Evolutionary conservation across 352 stramenopile species (phyloP).

Genomic region (Phytophthora macrochlamydospora): DNA sequence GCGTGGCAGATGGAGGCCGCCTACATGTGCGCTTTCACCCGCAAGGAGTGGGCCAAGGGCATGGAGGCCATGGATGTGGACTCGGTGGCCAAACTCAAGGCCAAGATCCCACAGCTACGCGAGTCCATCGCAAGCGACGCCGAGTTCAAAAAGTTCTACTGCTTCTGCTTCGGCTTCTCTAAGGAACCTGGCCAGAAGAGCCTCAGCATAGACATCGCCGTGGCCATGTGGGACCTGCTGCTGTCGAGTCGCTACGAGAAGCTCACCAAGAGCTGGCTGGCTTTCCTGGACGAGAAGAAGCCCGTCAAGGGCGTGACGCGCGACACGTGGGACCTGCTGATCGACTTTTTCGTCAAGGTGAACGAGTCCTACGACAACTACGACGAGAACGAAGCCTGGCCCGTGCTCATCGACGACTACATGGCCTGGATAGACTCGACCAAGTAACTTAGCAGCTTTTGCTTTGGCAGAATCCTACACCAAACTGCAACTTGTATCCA

Average conservation of each 20-base stretch:
- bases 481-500: not conserved
- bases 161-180: conserved; percentile 88
- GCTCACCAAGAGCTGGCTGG: conserved; percentile 71
- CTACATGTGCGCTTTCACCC: conserved; percentile 87
- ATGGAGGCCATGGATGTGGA: conserved; percentile 84
- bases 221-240: conserved; percentile 88
- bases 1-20: conserved; percentile 88
- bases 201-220: conserved; percentile 83
- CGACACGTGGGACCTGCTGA: conserved; percentile 87
- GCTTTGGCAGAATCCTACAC: not conserved
- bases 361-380: conserved; percentile 81
- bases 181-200: conserved; percentile 91
- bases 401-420: conserved; percentile 90
- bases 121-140: conserved; percentile 55
- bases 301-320: conserved; percentile 82
- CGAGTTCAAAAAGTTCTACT: conserved; percentile 86
- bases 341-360: conserved; percentile 89
- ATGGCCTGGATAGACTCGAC: conserved; percentile 84
- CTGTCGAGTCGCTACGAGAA: conserved; percentile 67
- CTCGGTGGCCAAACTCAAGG: conserved; percentile 62
- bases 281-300: conserved; percentile 80
- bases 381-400: conserved; percentile 91
- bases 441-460: conserved; percentile 36
- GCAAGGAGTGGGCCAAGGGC: conserved; percentile 80
- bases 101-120: conserved; percentile 59